Base-by-base conservation (phyloP, 495 filamentous ascomycete genomes). In the Hypoxylon fuscum region DNA sequence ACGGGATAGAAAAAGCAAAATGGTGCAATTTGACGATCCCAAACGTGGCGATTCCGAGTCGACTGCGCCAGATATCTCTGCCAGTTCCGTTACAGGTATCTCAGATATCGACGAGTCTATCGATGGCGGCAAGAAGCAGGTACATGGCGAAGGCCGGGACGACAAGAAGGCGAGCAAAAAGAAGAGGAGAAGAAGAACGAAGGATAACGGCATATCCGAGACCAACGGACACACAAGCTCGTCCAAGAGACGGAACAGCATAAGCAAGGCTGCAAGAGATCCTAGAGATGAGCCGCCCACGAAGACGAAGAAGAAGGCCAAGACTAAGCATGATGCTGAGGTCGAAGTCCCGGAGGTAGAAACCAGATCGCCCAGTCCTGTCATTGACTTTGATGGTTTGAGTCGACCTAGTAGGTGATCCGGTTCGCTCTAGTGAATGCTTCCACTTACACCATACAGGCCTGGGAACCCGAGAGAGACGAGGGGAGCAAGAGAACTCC, bases 401-500 rank as follows among this genome's bases (percentile, higher is more conserved):
- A 89, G 86, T 61, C 85, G 88, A 71, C 89, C 89, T 17, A 88
- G 86, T 87, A 73, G 54, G 81, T 69, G 17, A 32, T n/a, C 23
- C 29, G 17, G 9, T 10, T 20, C 11, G 0, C 10, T 40, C 4
- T 10, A 40, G 25, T 68, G 11, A 50, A 20, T 32, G 31, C 17
- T 38, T 15, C 42, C 22, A 37, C 57, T 69, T 9, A 62, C 59
- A 18, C n/a, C 11, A 8, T 42, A 17, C 43, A 93, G 90, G 90
- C 75, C 78, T 81, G 17, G 93, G 93, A 48, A 96, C 93, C 0
- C 85, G 90, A 45, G 86, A 88, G 67, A 83, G 93, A 9, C 21
- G 92, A 96, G 66, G 90, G 93, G 14, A 88, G 84, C 15, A 84
- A n/a, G n/a, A n/a, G n/a, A n/a, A n/a, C n/a, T n/a, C 86, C 0